phyloP scores from a whole-genome alignment of 2,329 filamentous ascomycete species.

The Alternaria sp. region DNA sequence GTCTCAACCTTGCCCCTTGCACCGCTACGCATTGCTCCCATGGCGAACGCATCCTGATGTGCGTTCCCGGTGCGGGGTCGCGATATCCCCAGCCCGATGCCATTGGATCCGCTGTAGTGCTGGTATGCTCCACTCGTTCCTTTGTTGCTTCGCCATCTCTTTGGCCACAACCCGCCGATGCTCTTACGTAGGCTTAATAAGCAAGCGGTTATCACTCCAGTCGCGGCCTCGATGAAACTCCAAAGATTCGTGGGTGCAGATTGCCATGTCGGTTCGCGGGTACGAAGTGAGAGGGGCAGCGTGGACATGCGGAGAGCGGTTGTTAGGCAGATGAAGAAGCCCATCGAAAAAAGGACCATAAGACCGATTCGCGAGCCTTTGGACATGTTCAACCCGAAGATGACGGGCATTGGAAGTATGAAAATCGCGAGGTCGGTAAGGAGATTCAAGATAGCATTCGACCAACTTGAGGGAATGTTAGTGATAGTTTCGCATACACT shows the following conservation, averaged over 20 bases:
- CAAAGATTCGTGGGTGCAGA: slow-evolving; percentile 39
- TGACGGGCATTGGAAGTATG: slow-evolving; percentile 33
- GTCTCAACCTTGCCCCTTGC: slow-evolving; percentile 6
- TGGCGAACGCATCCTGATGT: not conserved
- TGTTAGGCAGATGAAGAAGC: slow-evolving; percentile 38
- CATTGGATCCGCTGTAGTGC: slow-evolving; percentile 2
- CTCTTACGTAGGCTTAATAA: slow-evolving; percentile 34
- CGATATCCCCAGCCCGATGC: not conserved
- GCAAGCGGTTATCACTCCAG: slow-evolving; percentile 39
- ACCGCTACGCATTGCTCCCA: slow-evolving; percentile 10
- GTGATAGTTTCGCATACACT: not conserved
- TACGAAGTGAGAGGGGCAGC: slow-evolving; percentile 4
- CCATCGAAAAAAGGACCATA: slow-evolving; percentile 34
- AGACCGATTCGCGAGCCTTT: slow-evolving; percentile 27
- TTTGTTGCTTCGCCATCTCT: slow-evolving; percentile 22
- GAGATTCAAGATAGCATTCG: slow-evolving; percentile 30
- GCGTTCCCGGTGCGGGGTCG: not conserved
- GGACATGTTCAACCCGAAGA: slow-evolving; percentile 33
- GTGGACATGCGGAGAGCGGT: slow-evolving; percentile 39
- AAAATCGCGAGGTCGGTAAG: slow-evolving; percentile 33
- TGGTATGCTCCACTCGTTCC: slow-evolving; percentile 13
- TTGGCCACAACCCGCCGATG: slow-evolving; percentile 24
- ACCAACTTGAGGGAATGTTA: slow-evolving; percentile 21
- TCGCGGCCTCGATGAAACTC: slow-evolving; percentile 40
- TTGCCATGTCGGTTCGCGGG: slow-evolving; percentile 30